Conservation (phyloP, 177 flowering plant genomes). For the Vitis hybrid region DNA sequence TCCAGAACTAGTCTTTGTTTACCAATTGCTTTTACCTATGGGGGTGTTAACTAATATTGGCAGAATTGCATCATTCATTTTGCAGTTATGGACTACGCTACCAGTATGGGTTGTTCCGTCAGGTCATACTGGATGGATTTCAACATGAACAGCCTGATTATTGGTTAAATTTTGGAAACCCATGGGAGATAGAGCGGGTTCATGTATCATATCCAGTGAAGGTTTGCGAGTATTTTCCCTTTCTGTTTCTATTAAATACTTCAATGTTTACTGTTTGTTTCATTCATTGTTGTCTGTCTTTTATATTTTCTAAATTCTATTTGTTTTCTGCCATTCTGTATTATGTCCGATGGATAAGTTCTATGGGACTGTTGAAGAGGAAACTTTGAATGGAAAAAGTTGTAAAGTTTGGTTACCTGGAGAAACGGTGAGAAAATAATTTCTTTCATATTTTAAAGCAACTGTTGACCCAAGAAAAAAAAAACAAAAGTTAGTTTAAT, state of each 20-base stretch:
- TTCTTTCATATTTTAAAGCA: background rate
- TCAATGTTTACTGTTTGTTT: background rate
- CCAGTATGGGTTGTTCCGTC: slow-evolving; percentile 60
- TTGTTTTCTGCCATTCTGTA: background rate
- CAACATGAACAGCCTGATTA: slow-evolving; percentile 64
- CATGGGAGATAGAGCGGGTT: slow-evolving; percentile 65
- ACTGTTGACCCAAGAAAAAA: background rate
- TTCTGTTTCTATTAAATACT: slow-evolving; percentile 3
- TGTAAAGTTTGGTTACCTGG: slow-evolving; percentile 54
- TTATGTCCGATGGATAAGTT: slow-evolving; percentile 29
- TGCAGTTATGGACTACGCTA: slow-evolving; percentile 61
- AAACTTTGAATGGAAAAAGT: slow-evolving; percentile 36
- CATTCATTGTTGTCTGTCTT: background rate
- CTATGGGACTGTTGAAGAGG: slow-evolving; percentile 54
- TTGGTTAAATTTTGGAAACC: slow-evolving; percentile 65
- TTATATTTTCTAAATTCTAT: slow-evolving; percentile 2
- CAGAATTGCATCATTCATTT: slow-evolving; percentile 4
- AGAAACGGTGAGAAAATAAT: slow-evolving; percentile 36
- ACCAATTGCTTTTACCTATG: background rate
- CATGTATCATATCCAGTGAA: slow-evolving; percentile 59
- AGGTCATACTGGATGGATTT: slow-evolving; percentile 52
- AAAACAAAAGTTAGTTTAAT: too few species aligned
- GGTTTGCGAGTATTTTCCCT: slow-evolving; percentile 29
- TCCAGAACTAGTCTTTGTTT: background rate
- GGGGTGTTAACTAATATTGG: background rate